Conservation (phyloP, 805 yeast genomes). For the Wickerhamomyces rabaulensis region DNA sequence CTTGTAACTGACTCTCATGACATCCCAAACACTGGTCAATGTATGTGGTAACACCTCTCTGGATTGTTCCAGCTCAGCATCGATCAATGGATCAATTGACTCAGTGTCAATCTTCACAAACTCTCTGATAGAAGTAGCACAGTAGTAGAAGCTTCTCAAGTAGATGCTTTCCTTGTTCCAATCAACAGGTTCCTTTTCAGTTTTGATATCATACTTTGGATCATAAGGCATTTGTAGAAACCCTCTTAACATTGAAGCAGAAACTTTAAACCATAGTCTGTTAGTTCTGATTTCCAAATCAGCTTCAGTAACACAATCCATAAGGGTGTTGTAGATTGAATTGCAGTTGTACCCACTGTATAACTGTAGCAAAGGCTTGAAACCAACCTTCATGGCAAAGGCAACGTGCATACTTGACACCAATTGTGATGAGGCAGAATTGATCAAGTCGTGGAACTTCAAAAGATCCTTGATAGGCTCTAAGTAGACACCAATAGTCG, state of each 20-base stretch:
- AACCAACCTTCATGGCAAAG: slow-evolving; percentile 12
- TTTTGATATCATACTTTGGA: slow-evolving; percentile 8
- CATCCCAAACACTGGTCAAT: not conserved
- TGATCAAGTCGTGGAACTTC: slow-evolving; percentile 23
- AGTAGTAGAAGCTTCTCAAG: slow-evolving; percentile 12
- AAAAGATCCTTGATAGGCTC: slow-evolving; percentile 35
- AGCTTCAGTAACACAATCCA: slow-evolving; percentile 7
- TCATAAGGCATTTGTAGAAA: slow-evolving; percentile 16
- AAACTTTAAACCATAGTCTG: slow-evolving; percentile 13
- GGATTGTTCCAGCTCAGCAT: not conserved
- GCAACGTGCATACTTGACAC: slow-evolving; percentile 7
- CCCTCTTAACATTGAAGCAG: slow-evolving; percentile 6
- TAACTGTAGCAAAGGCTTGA: slow-evolving; percentile 12
- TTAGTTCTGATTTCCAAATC: slow-evolving; percentile 10
- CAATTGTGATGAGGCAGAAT: slow-evolving; percentile 16
- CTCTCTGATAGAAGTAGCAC: not conserved
- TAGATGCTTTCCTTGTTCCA: slow-evolving; percentile 3
- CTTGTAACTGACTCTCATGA: not conserved
- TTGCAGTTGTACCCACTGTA: slow-evolving; percentile 11
- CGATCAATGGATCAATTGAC: slow-evolving; percentile 1
- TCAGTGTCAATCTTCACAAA: not conserved
- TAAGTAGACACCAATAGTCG: slow-evolving; percentile 35
- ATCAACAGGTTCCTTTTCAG: slow-evolving; percentile 3
- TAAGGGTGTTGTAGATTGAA: slow-evolving; percentile 8
- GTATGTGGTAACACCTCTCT: slow-evolving; percentile 8